Evolutionary conservation across 163 green algal species (phyloP), one percentile per base, ranked within the genome.

Genomic region (Coccomyxa subellipsoidea): DNA sequence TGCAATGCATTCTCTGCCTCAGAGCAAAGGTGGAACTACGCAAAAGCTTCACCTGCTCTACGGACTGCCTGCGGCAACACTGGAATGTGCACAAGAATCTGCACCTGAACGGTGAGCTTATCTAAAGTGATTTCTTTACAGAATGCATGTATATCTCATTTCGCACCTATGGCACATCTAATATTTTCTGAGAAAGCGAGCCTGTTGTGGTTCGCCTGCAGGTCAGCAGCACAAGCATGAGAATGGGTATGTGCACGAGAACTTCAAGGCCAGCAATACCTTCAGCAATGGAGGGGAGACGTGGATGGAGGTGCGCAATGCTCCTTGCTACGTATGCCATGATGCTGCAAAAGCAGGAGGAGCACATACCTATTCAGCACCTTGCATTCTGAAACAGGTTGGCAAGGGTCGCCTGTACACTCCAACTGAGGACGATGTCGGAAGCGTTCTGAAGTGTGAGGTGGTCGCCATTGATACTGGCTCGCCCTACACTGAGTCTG

Each of bases 1-100:
- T 98, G 73, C 95, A 99, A 90, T 99, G 95, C 88, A 89, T 98
- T 7, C 82, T 97, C 4, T 99, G 96, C 89, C 81, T 96, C 59
- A 93, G 94, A 37, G 87, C 85, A 80, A 93, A 92, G 75, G 83
- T 83, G 1, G 88, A 95, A 31, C 82, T 86, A 40, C 92, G 93
- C 82, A 92, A 96, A 80, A 95, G 85, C 83, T 99, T 97, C 83
- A 94, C 98, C 85, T 99, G 96, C 93, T 91, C 85, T 12, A 77
- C 90, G 32, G 93, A 98, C 76, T 99, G 96, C 88, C 93, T 99
- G 34, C 70, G 70, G 21, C 70, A 77, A 32, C 89, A 90, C 78
- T 92, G 88, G 88, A 34, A 73, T 9, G 85, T 94, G 79, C 96
- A 98, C 89, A 93, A 90, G 53, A 91, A 96, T 38, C 93, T 97